Percentiles rank a stretch among this genome's conserved stretches.
phyloP scores from a whole-genome alignment of 164 flowering plant species.

The Berberis thunbergii region DNA sequence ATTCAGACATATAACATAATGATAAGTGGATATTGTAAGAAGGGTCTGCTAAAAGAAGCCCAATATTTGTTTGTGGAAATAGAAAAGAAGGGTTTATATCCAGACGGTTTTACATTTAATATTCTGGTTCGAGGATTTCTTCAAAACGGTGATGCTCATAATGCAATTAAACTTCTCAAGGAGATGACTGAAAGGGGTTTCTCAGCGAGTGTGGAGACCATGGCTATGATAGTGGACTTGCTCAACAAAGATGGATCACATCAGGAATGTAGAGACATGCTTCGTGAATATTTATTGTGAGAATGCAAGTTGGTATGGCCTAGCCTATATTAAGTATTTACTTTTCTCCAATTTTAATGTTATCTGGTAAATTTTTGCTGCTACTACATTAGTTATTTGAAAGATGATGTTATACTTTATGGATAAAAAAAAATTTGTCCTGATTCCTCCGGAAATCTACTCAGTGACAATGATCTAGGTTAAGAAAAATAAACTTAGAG shows the following conservation, averaged over 20 bases:
- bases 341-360: too few relatives aligned
- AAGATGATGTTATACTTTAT: too few relatives aligned
- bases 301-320: too few relatives aligned
- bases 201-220: neutral
- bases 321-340: too few relatives aligned
- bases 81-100: slow-evolving; percentile 12
- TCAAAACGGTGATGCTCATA: neutral
- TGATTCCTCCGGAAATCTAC: too few relatives aligned
- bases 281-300: too few relatives aligned
- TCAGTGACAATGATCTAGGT: too few relatives aligned
- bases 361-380: too few relatives aligned
- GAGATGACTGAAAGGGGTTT: slow-evolving; percentile 14
- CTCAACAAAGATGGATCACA: neutral
- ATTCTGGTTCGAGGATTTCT: slow-evolving; percentile 9
- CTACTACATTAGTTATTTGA: too few relatives aligned
- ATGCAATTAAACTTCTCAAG: neutral
- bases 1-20: slow-evolving; percentile 8
- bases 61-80: slow-evolving; percentile 11
- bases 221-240: slow-evolving; percentile 1
- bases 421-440: too few relatives aligned
- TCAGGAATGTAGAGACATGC: neutral
- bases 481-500: too few relatives aligned
- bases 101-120: slow-evolving; percentile 12
- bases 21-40: slow-evolving; percentile 10
- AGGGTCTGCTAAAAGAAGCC: slow-evolving; percentile 13